Evolutionary conservation across 768 basidiomycete genomes (phyloP).

Genomic region (Tricholoma bakamatsutake): DNA sequence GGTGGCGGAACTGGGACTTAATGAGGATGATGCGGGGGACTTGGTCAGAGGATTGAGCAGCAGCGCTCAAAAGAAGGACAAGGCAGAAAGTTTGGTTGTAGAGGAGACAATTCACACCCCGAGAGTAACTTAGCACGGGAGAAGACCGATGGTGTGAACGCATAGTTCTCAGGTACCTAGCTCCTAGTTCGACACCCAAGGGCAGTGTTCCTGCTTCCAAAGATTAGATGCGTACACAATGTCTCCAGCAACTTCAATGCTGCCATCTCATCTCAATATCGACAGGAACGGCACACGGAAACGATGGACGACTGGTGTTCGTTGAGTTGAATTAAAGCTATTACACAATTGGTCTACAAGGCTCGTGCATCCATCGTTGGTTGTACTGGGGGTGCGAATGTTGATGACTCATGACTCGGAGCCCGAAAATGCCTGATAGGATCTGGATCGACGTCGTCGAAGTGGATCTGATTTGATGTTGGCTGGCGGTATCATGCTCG

Average conservation of each 20-base stretch:
- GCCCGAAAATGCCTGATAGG: slow-evolving; percentile 25
- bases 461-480: slow-evolving; percentile 26
- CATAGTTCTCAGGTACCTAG: neutral
- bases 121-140: neutral
- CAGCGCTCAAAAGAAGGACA: slow-evolving; percentile 14
- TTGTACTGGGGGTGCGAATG: neutral
- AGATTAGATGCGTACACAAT: neutral
- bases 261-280: neutral
- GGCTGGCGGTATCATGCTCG: slow-evolving; percentile 25
- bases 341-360: neutral
- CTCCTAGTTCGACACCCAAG: neutral
- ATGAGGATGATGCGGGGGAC: slow-evolving; percentile 71
- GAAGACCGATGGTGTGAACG: neutral
- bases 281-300: neutral
- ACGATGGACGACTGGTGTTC: neutral
- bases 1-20: slow-evolving; percentile 70
- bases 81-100: slow-evolving; percentile 8
- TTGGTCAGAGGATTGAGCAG: slow-evolving; percentile 59
- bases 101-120: neutral
- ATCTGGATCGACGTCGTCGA: slow-evolving; percentile 42
- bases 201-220: neutral
- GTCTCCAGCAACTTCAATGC: neutral
- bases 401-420: slow-evolving; percentile 19
- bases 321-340: neutral
- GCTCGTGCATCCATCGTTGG: neutral